Evolutionary conservation across 352 stramenopile species (phyloP).

Genomic region (Phytophthora sp.): DNA sequence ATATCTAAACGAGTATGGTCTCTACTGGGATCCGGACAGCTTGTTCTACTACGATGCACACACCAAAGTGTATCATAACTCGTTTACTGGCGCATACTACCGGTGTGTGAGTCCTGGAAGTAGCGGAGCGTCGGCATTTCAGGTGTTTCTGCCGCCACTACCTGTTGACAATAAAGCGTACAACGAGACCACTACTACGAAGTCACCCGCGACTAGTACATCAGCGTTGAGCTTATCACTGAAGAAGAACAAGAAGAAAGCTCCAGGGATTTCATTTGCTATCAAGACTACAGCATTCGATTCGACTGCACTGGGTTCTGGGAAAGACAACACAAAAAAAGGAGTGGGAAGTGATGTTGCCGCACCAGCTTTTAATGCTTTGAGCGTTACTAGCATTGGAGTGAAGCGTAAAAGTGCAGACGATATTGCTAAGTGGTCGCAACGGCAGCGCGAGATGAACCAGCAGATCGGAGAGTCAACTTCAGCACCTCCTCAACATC

Average conservation of each 20-base stretch:
- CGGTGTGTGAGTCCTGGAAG: slow-evolving; percentile 36
- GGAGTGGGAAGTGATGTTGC: not conserved
- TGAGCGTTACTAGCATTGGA: slow-evolving; percentile 31
- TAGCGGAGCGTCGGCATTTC: slow-evolving; percentile 46
- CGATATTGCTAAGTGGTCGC: slow-evolving; percentile 88
- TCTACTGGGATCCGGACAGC: slow-evolving; percentile 85
- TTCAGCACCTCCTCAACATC: slow-evolving; percentile 10
- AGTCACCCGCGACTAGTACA: slow-evolving; percentile 26
- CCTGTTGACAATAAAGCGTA: slow-evolving; percentile 57
- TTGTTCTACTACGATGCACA: slow-evolving; percentile 87
- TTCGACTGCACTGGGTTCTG: slow-evolving; percentile 13
- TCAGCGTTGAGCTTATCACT: slow-evolving; percentile 41
- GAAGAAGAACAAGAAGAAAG: slow-evolving; percentile 77
- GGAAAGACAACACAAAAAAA: slow-evolving; percentile 6
- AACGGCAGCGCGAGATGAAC: slow-evolving; percentile 48
- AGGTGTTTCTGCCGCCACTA: slow-evolving; percentile 49
- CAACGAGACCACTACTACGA: slow-evolving; percentile 20
- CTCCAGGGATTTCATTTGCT: slow-evolving; percentile 56
- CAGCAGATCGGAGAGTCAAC: slow-evolving; percentile 2
- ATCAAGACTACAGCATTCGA: slow-evolving; percentile 50
- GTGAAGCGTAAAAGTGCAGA: slow-evolving; percentile 78
- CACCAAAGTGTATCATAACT: slow-evolving; percentile 79
- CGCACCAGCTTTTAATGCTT: slow-evolving; percentile 14
- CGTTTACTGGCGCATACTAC: slow-evolving; percentile 75
- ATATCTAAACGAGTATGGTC: slow-evolving; percentile 63